Evolutionary conservation across 345 rosid genomes (phyloP), one percentile per base, ranked within the genome.

Genomic region (Tarenaya hassleriana): DNA sequence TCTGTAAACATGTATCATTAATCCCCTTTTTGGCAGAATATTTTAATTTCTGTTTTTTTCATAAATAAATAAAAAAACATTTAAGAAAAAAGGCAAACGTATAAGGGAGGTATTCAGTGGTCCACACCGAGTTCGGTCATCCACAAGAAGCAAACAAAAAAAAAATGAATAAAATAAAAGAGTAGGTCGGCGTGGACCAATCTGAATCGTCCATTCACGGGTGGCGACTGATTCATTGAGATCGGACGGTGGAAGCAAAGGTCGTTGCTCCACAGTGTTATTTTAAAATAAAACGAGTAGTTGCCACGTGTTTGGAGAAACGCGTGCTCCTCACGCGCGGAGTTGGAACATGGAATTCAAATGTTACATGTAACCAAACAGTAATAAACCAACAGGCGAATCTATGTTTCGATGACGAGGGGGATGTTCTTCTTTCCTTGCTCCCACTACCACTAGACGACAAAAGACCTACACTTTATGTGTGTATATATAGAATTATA

Each of bases 231-330:
- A 45, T 59, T 55, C 53, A 47, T 64, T 42, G 16, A 33, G 39
- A 80, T 77, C 77, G 29, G 63, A 75, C 69, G 74, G 79, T 37
- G n/a, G n/a, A 1, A 41, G 4, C 9, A 34, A 47, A 34, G 69
- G n/a, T n/a, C n/a, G n/a, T n/a, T n/a, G n/a, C n/a, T n/a, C n/a
- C n/a, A n/a, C n/a, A n/a, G n/a, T n/a, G n/a, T n/a, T n/a, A n/a
- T n/a, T n/a, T n/a, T n/a, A n/a, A n/a, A n/a, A n/a, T n/a, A n/a
- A n/a, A n/a, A n/a, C n/a, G n/a, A 4, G 55, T 51, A 60, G 58
- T 40, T 56, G 64, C 70, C 57, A 59, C 56, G 71, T 55, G 59
- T 57, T 49, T 37, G 40, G 40, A 19, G 34, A 33, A 35, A 67
- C 58, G 79, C 74, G 73, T 66, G 64, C 7, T 0, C 3, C 11